These are phyloP conservation scores for Pseudohalonectria lignicola DNA, from an alignment of 2,329 filamentous ascomycete species.

Conservation along the genomic window DNA sequence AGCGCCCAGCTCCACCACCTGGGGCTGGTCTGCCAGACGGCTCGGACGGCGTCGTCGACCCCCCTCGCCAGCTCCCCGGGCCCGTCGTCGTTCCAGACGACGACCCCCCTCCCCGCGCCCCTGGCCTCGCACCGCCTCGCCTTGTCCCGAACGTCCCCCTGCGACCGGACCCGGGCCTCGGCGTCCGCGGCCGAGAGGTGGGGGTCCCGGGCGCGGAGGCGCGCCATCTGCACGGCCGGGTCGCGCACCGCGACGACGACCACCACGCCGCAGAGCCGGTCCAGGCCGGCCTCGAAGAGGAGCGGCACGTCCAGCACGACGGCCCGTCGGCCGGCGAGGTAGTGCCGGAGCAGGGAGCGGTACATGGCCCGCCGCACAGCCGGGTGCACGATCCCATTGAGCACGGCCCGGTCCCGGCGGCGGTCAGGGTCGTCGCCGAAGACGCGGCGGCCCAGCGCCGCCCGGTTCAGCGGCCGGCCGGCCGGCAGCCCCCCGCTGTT, in stretches of 20 bases:
- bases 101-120: slow-evolving; percentile 54
- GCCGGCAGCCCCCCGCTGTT: slow-evolving; percentile 29
- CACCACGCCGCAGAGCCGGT: slow-evolving; percentile 74
- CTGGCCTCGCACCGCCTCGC: slow-evolving; percentile 62
- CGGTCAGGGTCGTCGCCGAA: slow-evolving; percentile 70
- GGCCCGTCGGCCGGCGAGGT: slow-evolving; percentile 70
- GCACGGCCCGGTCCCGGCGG: slow-evolving; percentile 58
- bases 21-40: slow-evolving; percentile 54
- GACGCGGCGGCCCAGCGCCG: slow-evolving; percentile 72
- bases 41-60: slow-evolving; percentile 53
- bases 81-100: slow-evolving; percentile 83
- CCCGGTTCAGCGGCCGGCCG: slow-evolving; percentile 69
- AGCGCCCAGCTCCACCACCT: slow-evolving; percentile 71
- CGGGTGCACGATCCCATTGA: slow-evolving; percentile 90
- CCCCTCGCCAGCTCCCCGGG: slow-evolving; percentile 58
- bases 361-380: slow-evolving; percentile 80
- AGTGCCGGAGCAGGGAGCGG: slow-evolving; percentile 58
- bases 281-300: slow-evolving; percentile 80
- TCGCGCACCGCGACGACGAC: slow-evolving; percentile 80
- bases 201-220: slow-evolving; percentile 63
- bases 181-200: slow-evolving; percentile 81
- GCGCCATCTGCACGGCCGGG: slow-evolving; percentile 68
- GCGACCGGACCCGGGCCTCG: slow-evolving; percentile 72
- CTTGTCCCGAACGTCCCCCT: slow-evolving; percentile 79
- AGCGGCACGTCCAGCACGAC: slow-evolving; percentile 88